Evolutionary conservation across 345 rosid species (phyloP).

Genomic region (Eucalyptus fibrosa): DNA sequence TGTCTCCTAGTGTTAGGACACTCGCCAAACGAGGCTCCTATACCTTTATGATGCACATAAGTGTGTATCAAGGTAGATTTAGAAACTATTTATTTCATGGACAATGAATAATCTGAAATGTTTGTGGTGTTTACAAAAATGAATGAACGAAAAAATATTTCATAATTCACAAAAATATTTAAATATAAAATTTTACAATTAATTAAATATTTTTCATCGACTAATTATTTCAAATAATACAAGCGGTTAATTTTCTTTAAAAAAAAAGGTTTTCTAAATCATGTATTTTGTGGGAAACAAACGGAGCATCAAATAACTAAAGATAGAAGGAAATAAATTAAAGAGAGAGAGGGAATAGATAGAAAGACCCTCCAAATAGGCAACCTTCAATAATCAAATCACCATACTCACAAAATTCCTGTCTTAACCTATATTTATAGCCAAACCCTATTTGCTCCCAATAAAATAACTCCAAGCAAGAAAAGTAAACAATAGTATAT

Average conservation of each 20-base stretch:
- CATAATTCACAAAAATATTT: rapidly evolving
- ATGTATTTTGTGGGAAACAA: not conserved
- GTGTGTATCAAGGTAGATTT: not conserved
- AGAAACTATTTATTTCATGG: rapidly evolving
- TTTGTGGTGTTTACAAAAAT: not conserved
- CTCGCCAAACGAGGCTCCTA: not conserved
- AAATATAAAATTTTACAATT: rapidly evolving
- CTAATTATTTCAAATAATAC: not conserved
- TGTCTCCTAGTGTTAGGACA: not conserved
- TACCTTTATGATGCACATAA: not conserved
- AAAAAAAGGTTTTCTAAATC: not conserved
- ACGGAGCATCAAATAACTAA: not conserved
- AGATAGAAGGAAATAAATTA: not conserved
- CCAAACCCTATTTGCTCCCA: not conserved
- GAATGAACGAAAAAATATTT: rapidly evolving
- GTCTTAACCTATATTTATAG: not conserved
- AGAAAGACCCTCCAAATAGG: not conserved
- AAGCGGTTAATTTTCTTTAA: rapidly evolving
- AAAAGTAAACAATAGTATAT: not conserved
- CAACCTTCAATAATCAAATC: not conserved
- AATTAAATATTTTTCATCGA: rapidly evolving
- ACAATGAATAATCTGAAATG: not conserved
- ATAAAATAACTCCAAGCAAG: not conserved
- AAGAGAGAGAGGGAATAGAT: not conserved
- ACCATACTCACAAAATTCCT: not conserved